Conservation (phyloP, 2,329 filamentous ascomycete species). For the Nigrospora osmanthi region DNA sequence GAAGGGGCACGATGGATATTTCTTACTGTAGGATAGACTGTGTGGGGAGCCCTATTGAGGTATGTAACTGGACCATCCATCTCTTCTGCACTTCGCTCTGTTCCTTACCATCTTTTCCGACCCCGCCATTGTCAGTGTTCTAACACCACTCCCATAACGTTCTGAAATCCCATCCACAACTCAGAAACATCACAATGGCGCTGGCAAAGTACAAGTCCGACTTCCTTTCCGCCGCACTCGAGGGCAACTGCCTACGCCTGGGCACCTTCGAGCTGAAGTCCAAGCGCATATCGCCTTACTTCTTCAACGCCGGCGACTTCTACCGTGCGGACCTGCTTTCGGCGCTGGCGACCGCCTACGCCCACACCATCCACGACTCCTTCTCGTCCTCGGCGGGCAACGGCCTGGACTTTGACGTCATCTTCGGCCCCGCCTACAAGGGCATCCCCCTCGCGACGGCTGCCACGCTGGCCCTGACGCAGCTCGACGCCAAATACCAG, state of each 20-base stretch:
- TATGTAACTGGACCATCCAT: no score
- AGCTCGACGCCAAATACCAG: slow-evolving; percentile 61
- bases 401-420: slow-evolving; percentile 59
- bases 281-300: slow-evolving; percentile 85
- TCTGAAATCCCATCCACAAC: no score
- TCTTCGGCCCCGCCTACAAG: slow-evolving; percentile 96
- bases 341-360: slow-evolving; percentile 76
- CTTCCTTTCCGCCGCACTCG: slow-evolving; percentile 64
- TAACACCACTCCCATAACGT: no score
- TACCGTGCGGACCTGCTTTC: slow-evolving; percentile 72
- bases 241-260: slow-evolving; percentile 67
- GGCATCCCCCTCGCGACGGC: slow-evolving; percentile 85
- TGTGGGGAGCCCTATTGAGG: no score
- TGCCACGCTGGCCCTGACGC: slow-evolving; percentile 66
- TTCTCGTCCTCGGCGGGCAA: slow-evolving; percentile 7
- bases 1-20: no score
- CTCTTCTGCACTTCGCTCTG: no score
- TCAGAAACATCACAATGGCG: slow-evolving; percentile 25
- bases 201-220: slow-evolving; percentile 61
- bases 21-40: no score
- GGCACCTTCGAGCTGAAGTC: slow-evolving; percentile 88
- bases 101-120: no score
- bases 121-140: no score
- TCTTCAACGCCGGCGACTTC: slow-evolving; percentile 94
- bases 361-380: slow-evolving; percentile 50